A percentile compares a stretch with the other conserved stretches of the same genome.
These are phyloP conservation scores for Colletotrichum nymphaeae DNA, from an alignment of 2,329 filamentous ascomycete genomes.

Conservation along the genomic window DNA sequence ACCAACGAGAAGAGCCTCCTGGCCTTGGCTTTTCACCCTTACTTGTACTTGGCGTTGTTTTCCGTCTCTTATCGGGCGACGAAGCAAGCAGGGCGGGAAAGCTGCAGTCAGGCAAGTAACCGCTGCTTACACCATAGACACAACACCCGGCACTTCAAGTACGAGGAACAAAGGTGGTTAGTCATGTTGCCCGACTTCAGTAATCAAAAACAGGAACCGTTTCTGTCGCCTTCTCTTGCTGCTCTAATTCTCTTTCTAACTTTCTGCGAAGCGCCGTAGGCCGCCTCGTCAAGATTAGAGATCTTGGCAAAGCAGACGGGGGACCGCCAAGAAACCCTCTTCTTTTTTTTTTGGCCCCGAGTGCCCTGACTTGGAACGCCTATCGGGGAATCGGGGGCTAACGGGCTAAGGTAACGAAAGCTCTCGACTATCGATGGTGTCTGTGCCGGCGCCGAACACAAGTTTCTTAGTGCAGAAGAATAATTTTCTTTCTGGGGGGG, in stretches of 20 bases:
- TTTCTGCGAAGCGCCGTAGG: not conserved
- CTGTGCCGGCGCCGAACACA: not conserved
- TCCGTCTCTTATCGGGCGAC: not conserved
- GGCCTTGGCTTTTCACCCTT: no score
- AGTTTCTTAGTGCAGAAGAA: not conserved
- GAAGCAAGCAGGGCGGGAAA: not conserved
- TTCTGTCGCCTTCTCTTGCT: not conserved
- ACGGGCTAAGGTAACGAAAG: no score
- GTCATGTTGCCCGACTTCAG: not conserved
- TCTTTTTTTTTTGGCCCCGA: not conserved
- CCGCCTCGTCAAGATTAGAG: not conserved
- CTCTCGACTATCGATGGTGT: not conserved
- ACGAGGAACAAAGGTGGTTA: not conserved
- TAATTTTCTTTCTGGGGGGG: no score
- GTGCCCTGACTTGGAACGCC: not conserved
- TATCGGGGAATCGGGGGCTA: not conserved
- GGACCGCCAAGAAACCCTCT: not conserved
- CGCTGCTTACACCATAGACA: not conserved
- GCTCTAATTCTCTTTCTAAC: not conserved
- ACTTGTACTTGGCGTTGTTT: no score
- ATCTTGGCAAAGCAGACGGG: not conserved
- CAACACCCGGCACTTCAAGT: no score
- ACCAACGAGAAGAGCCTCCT: no score
- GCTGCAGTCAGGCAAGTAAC: not conserved
- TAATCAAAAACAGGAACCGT: not conserved